phyloP scores from a whole-genome alignment of 2,329 filamentous ascomycete genomes.

The Cladophialophora carrionii region DNA sequence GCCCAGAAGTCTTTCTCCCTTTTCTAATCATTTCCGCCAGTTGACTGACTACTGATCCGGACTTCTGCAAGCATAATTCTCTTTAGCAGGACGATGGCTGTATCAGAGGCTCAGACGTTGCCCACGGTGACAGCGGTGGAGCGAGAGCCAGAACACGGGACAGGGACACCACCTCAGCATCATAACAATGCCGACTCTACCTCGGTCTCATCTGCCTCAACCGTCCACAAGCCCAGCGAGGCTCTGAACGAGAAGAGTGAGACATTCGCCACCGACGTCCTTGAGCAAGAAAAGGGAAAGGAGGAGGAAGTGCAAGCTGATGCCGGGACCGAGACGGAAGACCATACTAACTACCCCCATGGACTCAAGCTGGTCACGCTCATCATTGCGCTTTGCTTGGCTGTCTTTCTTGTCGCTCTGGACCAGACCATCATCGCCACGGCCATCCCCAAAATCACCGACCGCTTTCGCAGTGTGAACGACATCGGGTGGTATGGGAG shows the following conservation, averaged over 20 bases:
- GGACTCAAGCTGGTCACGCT: conserved; percentile 43
- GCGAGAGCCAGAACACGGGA: not conserved
- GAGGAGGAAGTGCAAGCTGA: conserved; percentile 3
- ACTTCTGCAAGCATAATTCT: not conserved
- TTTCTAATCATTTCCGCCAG: not conserved
- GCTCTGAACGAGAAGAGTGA: conserved; percentile 5
- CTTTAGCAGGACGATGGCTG: not conserved
- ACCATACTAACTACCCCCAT: conserved; percentile 35
- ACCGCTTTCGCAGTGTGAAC: conserved; percentile 36
- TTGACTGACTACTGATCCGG: conserved; percentile 1
- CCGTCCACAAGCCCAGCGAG: conserved; percentile 5
- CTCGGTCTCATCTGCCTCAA: conserved; percentile 14
- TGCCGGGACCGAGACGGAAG: conserved; percentile 1
- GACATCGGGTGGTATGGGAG: conserved; percentile 40
- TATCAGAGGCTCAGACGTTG: conserved; percentile 3
- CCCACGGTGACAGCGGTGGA: not conserved
- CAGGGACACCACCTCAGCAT: not conserved
- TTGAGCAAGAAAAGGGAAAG: conserved; percentile 3
- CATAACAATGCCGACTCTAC: not conserved
- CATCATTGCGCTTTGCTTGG: conserved; percentile 42
- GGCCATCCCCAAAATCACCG: conserved; percentile 39
- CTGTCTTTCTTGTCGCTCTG: conserved; percentile 47
- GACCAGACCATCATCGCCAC: conserved; percentile 45
- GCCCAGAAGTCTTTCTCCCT: not conserved
- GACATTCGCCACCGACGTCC: not conserved